Percentiles rank a stretch among this genome's conserved stretches.
Conservation (phyloP, 257 asterid species). For the Avicennia marina region DNA sequence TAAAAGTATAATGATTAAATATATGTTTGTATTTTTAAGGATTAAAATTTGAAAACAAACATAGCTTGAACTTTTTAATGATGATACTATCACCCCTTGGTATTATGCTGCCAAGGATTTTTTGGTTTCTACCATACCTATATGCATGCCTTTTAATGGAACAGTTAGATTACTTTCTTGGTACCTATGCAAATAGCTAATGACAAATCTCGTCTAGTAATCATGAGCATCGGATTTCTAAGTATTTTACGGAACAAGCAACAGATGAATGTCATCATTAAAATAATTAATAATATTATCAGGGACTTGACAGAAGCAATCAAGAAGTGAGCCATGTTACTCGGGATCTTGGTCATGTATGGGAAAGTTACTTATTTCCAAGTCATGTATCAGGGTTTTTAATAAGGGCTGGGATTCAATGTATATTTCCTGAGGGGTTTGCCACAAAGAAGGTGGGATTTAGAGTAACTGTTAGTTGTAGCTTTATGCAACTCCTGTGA, state of each 20-base stretch:
- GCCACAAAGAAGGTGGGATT: slow-evolving; percentile 25
- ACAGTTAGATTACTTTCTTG: background rate
- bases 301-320: no score
- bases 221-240: background rate
- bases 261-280: background rate
- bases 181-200: slow-evolving; percentile 1
- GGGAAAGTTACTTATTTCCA: background rate
- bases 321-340: background rate
- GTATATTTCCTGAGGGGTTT: no score
- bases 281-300: no score
- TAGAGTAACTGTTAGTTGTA: slow-evolving; percentile 39
- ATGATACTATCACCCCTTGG: slow-evolving; percentile 5
- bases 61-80: no score
- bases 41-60: no score
- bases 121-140: background rate
- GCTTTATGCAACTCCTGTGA: slow-evolving; percentile 46
- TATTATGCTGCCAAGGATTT: slow-evolving; percentile 7
- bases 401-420: no score
- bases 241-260: no score
- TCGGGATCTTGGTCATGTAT: no score
- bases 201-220: no score
- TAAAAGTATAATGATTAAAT: no score
- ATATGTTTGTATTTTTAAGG: no score
- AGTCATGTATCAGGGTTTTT: background rate
- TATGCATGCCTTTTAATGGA: background rate